These are phyloP conservation scores for Yamadazyma atmosphaerica DNA, from an alignment of 1,139 yeast species.

Conservation along the genomic window DNA sequence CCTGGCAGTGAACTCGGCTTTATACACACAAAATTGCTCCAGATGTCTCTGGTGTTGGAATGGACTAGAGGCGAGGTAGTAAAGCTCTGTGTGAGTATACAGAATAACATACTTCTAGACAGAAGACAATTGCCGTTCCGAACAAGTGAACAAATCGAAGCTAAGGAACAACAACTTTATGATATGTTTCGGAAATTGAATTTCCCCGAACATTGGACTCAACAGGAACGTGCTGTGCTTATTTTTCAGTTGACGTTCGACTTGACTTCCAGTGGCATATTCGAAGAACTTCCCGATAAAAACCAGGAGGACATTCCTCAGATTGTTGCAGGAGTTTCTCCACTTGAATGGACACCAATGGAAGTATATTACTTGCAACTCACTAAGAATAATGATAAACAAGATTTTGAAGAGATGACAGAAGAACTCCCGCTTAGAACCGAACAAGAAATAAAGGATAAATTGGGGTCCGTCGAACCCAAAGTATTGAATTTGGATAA, in stretches of 20 bases:
- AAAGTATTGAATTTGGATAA: slow-evolving; percentile 8
- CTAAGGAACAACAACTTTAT: slow-evolving; percentile 2
- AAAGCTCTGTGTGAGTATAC: slow-evolving; percentile 7
- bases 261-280: slow-evolving; percentile 15
- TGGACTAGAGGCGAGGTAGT: slow-evolving; percentile 17
- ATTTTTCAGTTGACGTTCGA: slow-evolving; percentile 9
- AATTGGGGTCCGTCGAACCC: slow-evolving; percentile 1
- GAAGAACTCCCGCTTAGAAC: slow-evolving; percentile 16
- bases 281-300: slow-evolving; percentile 17
- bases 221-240: slow-evolving; percentile 6
- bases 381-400: slow-evolving; percentile 6
- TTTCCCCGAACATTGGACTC: slow-evolving; percentile 6
- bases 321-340: slow-evolving; percentile 2
- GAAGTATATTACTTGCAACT: slow-evolving; percentile 11
- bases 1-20: slow-evolving; percentile 5
- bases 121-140: slow-evolving; percentile 11
- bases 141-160: slow-evolving; percentile 3
- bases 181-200: background rate
- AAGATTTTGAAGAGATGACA: slow-evolving; percentile 6
- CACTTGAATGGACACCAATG: slow-evolving; percentile 12
- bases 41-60: slow-evolving; percentile 1
- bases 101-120: slow-evolving; percentile 1
- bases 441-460: slow-evolving; percentile 5
- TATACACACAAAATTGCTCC: slow-evolving; percentile 2
- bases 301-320: slow-evolving; percentile 10